A percentile compares a stretch with the other conserved stretches of the same genome.
phyloP scores from a whole-genome alignment of 1,284 basidiomycete genomes.

The Malassezia restricta region DNA sequence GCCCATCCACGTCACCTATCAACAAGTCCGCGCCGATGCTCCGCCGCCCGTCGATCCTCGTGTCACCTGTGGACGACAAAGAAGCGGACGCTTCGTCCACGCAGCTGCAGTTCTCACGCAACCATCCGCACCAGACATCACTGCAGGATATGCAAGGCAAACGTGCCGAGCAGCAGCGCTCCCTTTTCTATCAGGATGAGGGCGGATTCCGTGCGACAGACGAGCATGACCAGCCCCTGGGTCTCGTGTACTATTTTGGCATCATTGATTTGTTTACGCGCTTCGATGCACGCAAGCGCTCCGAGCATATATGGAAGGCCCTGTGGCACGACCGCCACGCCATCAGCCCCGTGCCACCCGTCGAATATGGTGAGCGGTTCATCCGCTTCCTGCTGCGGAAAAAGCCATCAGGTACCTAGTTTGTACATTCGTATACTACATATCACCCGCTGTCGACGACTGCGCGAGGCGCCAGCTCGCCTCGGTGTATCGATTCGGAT shows the following conservation, averaged over 20 bases:
- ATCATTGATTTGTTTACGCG: constrained; percentile 56
- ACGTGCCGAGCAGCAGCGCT: constrained; percentile 61
- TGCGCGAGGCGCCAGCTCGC: constrained; percentile 48
- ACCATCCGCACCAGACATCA: not conserved
- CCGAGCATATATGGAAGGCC: constrained; percentile 87
- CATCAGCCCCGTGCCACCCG: constrained; percentile 39
- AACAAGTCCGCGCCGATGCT: constrained; percentile 49
- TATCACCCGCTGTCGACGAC: constrained; percentile 4
- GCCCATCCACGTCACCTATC: not conserved
- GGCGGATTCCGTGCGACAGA: constrained; percentile 82
- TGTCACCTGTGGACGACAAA: not conserved
- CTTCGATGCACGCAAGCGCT: constrained; percentile 63
- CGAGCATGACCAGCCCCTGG: constrained; percentile 62
- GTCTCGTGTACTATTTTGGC: constrained; percentile 70
- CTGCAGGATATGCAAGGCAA: not conserved
- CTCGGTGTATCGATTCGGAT: constrained; percentile 72
- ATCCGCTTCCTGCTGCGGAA: constrained; percentile 24
- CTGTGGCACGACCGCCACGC: constrained; percentile 49
- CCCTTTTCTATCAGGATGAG: constrained; percentile 93
- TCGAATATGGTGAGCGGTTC: constrained; percentile 38
- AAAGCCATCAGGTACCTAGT: not conserved
- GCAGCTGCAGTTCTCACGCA: not conserved
- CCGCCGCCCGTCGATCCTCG: constrained; percentile 10
- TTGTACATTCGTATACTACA: not conserved
- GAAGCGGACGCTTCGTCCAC: not conserved